Evolutionary conservation across 805 yeast genomes (phyloP).

Genomic region (Yamadazyma phyllophila): DNA sequence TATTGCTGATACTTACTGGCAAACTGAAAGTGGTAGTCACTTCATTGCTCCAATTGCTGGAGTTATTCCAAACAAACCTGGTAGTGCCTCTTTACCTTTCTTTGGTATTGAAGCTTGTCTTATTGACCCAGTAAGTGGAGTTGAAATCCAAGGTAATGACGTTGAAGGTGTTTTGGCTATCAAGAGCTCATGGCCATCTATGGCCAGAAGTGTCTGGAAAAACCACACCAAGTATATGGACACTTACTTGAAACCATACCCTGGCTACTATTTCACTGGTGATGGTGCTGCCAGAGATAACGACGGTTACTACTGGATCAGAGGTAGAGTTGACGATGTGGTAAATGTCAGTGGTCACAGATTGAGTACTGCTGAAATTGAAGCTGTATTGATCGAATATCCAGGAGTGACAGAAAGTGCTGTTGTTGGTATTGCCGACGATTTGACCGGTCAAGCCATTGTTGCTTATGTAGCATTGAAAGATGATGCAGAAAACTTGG

Average conservation of each 20-base stretch:
- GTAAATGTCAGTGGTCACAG: slow-evolving; percentile 98
- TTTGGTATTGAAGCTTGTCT: slow-evolving; percentile 76
- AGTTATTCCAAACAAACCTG: slow-evolving; percentile 78
- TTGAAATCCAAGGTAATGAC: slow-evolving; percentile 63
- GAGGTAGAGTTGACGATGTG: slow-evolving; percentile 98
- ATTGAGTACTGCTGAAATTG: slow-evolving; percentile 97
- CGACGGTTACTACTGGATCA: slow-evolving; percentile 96
- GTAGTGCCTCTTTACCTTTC: slow-evolving; percentile 81
- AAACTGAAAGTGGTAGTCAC: slow-evolving; percentile 84
- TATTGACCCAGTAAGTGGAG: slow-evolving; percentile 72
- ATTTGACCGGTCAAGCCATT: slow-evolving; percentile 83
- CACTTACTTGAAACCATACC: slow-evolving; percentile 80
- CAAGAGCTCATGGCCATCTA: slow-evolving; percentile 77
- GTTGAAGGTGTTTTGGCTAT: slow-evolving; percentile 81
- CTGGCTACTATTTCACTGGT: slow-evolving; percentile 81
- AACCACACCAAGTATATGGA: slow-evolving; percentile 74
- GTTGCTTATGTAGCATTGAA: slow-evolving; percentile 78
- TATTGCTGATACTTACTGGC: slow-evolving; percentile 85
- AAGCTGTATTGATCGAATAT: slow-evolving; percentile 78
- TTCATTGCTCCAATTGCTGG: slow-evolving; percentile 73
- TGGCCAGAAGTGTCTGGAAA: slow-evolving; percentile 79
- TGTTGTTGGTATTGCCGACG: slow-evolving; percentile 80
- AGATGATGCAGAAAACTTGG: slow-evolving; percentile 49
- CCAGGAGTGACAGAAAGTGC: slow-evolving; percentile 72
- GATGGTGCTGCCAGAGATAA: slow-evolving; percentile 95